These are phyloP conservation scores for Helenozyma baotianmanensis DNA, from an alignment of 805 yeast genomes.

Conservation along the genomic window DNA sequence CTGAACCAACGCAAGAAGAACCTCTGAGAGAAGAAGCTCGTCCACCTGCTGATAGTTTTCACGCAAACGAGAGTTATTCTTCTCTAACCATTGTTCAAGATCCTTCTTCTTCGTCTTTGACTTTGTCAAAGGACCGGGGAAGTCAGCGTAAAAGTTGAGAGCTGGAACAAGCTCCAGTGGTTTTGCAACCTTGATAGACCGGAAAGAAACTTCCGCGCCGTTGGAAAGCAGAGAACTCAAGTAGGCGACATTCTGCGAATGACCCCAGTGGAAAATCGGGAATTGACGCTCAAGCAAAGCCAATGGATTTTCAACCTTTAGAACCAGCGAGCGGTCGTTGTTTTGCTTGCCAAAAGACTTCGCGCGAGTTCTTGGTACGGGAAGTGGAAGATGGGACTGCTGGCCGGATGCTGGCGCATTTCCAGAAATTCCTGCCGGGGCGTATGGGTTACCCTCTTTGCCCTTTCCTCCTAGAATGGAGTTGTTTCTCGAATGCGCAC, in stretches of 20 bases:
- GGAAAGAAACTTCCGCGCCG: conserved; percentile 27
- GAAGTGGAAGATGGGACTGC: too few relatives aligned
- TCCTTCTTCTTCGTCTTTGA: conserved; percentile 61
- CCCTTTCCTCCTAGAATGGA: conserved; percentile 38
- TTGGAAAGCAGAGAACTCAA: conserved; percentile 22
- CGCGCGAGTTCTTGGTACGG: conserved; percentile 10
- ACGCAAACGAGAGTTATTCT: conserved; percentile 16
- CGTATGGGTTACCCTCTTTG: conserved; percentile 39
- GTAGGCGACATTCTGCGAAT: conserved; percentile 23
- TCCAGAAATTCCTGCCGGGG: conserved; percentile 22
- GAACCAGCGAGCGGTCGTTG: conserved; percentile 1
- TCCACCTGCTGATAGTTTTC: conserved; percentile 10
- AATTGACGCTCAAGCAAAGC: conserved; percentile 58
- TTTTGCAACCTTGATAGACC: conserved; percentile 31
- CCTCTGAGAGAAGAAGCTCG: conserved; percentile 28
- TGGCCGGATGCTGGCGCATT: not conserved
- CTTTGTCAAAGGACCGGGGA: conserved; percentile 66
- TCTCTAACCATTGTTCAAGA: conserved; percentile 55
- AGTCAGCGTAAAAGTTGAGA: conserved; percentile 29
- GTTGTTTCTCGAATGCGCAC: conserved; percentile 36
- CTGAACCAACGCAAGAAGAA: conserved; percentile 23
- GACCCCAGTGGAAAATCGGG: conserved; percentile 68
- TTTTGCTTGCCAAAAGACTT: conserved; percentile 5
- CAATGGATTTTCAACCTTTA: conserved; percentile 44
- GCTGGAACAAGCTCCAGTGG: conserved; percentile 18